phyloP scores from a whole-genome alignment of 768 basidiomycete genomes.

The Rhodocollybia butyracea region DNA sequence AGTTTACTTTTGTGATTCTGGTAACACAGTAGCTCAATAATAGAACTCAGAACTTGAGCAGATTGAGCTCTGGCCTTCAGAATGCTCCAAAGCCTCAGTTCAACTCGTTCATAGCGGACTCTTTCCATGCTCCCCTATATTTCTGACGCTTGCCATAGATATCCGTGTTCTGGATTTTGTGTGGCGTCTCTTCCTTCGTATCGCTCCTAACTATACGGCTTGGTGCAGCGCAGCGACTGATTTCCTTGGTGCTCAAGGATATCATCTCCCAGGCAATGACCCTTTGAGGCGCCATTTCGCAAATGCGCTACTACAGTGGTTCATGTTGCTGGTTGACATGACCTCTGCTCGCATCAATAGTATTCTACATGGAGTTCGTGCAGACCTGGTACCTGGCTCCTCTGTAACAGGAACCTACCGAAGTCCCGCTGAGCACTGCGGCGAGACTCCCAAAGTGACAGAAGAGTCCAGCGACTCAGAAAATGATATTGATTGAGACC shows the following conservation, averaged over 20 bases:
- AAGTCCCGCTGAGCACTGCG: too few species aligned
- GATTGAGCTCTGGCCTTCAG: too few species aligned
- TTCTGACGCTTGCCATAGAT: constrained; percentile 13
- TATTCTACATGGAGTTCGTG: too few species aligned
- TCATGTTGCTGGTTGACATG: constrained; percentile 18
- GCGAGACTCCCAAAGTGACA: too few species aligned
- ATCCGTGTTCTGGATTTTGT: constrained; percentile 11
- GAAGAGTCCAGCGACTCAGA: too few species aligned
- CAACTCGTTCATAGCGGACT: constrained; percentile 11
- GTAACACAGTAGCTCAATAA: too few species aligned
- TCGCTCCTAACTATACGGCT: constrained; percentile 14
- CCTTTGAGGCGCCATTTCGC: background rate
- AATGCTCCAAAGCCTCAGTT: too few species aligned
- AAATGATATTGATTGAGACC: too few species aligned
- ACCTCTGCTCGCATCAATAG: constrained; percentile 19
- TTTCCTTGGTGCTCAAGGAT: constrained; percentile 11
- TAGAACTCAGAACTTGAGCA: too few species aligned
- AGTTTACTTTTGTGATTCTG: too few species aligned
- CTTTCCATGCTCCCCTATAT: constrained; percentile 14
- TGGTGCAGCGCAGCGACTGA: constrained; percentile 11
- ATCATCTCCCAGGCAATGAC: constrained; percentile 12
- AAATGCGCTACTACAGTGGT: background rate
- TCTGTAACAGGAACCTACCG: too few species aligned
- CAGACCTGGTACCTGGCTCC: too few species aligned
- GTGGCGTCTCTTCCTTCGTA: constrained; percentile 8